Conservation (phyloP, 2,329 filamentous ascomycete genomes). For the Shiraia sp. region DNA sequence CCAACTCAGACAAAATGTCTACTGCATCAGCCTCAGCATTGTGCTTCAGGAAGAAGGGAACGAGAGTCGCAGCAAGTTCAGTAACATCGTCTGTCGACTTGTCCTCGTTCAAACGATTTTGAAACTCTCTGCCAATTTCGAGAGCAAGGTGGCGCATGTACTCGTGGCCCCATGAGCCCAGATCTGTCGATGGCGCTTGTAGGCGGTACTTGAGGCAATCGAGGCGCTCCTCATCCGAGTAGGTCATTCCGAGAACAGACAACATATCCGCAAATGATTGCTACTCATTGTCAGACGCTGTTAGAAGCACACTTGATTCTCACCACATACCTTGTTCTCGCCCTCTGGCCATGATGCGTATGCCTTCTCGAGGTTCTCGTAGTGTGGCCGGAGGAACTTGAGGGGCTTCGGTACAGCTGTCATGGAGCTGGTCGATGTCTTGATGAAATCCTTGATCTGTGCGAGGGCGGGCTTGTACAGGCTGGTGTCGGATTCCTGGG, state of each 20-base stretch:
- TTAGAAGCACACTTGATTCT: too few relatives aligned
- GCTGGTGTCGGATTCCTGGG: slow-evolving; percentile 78
- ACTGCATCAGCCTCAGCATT: slow-evolving; percentile 98
- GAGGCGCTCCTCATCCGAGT: slow-evolving; percentile 92
- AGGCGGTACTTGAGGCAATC: slow-evolving; percentile 96
- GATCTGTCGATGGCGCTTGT: slow-evolving; percentile 85
- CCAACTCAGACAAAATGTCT: slow-evolving; percentile 93
- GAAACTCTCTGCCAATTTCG: slow-evolving; percentile 94
- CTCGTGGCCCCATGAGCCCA: slow-evolving; percentile 97
- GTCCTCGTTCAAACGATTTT: slow-evolving; percentile 82
- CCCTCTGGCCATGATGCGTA: slow-evolving; percentile 88
- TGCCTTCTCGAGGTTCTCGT: slow-evolving; percentile 81
- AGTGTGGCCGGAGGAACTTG: slow-evolving; percentile 97
- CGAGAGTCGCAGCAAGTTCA: slow-evolving; percentile 79
- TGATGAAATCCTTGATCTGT: slow-evolving; percentile 97
- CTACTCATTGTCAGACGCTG: slow-evolving; percentile 44
- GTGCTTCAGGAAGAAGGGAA: slow-evolving; percentile 94
- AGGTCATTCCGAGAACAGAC: slow-evolving; percentile 98
- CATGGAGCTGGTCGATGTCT: slow-evolving; percentile 99
- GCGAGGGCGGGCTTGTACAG: slow-evolving; percentile 93
- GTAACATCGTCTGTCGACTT: slow-evolving; percentile 82
- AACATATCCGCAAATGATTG: slow-evolving; percentile 87
- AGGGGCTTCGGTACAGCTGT: slow-evolving; percentile 97
- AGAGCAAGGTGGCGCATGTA: slow-evolving; percentile 94
- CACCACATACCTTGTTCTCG: slow-evolving; percentile 72